Percentiles rank a stretch among this genome's conserved stretches.
Evolutionary conservation across 1,139 yeast genomes (phyloP).

Genomic region (Blastobotrys buckinghamii): DNA sequence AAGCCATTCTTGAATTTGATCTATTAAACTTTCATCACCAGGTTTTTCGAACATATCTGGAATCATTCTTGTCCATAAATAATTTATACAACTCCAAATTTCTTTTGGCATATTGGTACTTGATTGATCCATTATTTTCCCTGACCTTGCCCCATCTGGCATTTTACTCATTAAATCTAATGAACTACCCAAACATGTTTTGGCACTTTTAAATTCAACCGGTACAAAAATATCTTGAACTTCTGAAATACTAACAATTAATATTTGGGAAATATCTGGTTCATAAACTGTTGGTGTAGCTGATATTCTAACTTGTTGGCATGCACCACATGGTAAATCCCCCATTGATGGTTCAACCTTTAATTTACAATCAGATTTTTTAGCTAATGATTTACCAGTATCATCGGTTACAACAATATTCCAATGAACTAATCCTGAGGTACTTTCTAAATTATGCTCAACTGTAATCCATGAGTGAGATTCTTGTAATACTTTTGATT

Average conservation of each 20-base stretch:
- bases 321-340: conserved; percentile 26
- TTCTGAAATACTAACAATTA: conserved; percentile 28
- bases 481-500: conserved; percentile 5
- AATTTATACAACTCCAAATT: conserved; percentile 34
- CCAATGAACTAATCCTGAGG: conserved; percentile 17
- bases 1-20: conserved; percentile 33
- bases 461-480: conserved; percentile 10
- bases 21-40: conserved; percentile 28
- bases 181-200: conserved; percentile 32
- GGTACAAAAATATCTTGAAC: conserved; percentile 34
- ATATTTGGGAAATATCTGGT: conserved; percentile 21
- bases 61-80: conserved; percentile 26
- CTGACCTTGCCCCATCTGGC: conserved; percentile 29
- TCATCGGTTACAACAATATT: conserved; percentile 11
- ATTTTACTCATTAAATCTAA: conserved; percentile 27
- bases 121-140: conserved; percentile 16
- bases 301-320: conserved; percentile 20
- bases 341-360: conserved; percentile 21
- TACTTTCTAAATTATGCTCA: neutral
- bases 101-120: conserved; percentile 30
- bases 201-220: conserved; percentile 26
- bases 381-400: neutral
- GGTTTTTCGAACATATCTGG: conserved; percentile 17
- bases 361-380: conserved; percentile 8
- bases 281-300: conserved; percentile 17